Base-by-base conservation (phyloP, 176 grass and related monocot genomes). In the Triticum monococcum region DNA sequence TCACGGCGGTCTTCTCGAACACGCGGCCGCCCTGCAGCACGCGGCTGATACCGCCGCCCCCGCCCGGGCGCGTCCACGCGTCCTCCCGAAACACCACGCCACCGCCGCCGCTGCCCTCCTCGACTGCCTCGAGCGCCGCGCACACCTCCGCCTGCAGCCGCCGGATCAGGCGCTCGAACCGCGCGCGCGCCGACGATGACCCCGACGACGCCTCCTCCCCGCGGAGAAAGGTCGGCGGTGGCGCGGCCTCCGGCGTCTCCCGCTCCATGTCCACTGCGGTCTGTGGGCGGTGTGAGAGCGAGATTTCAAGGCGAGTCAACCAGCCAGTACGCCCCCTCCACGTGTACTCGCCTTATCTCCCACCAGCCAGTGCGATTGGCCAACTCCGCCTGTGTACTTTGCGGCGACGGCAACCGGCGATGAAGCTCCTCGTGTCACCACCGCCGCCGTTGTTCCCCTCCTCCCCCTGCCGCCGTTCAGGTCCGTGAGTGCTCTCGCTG, bases 151-250 rank as follows among this genome's bases (percentile, higher is more conserved):
- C 90, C 88, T 95, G 91, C 35, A 67, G 79, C 56, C 87, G 82
- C 86, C 91, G 84, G 78, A 98, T 95, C 88, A 92, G 86, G 89
- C 85, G 77, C 93, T 98, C 93, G 69, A 95, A 98, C 62, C 86
- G 84, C 9, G 79, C 86, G n/a, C 89, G 74, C 81, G 88, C 79
- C 2, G 90, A 83, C 5, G 41, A 75, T 25, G 83, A 70, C n/a
- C 56, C 91, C 12, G 82, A 75, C 9, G 89, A 79, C 4, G 75
- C 78, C 32, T 94, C 91, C 23, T 83, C 89, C 5, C 72, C 81
- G 4, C 84, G 96, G 67, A 98, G 88, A 85, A 95, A 98, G 7
- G 88, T 94, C 66, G 79, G 78, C 77, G 90, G 86, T 22, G 89
- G 69, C 89, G 86, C 86, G 36, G 79, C 64, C 88, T 90, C 84